These are phyloP conservation scores for Fusarium buxicola DNA, from an alignment of 2,329 filamentous ascomycete genomes.

Conservation along the genomic window DNA sequence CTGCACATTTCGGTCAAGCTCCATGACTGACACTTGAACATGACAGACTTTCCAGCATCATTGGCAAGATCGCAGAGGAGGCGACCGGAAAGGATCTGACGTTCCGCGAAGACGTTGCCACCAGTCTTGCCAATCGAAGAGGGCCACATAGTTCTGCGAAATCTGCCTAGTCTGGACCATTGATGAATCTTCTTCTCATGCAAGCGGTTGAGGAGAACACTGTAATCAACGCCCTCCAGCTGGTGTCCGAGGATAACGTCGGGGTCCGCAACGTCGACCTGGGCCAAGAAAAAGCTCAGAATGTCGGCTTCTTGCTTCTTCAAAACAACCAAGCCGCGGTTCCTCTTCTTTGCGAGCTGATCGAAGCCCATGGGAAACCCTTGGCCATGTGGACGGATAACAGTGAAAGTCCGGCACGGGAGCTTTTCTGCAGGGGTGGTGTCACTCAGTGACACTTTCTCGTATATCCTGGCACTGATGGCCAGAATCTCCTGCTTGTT, in stretches of 20 bases:
- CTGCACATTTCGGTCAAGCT: constrained; percentile 97
- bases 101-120: constrained; percentile 92
- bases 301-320: constrained; percentile 88
- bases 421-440: constrained; percentile 90
- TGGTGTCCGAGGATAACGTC: constrained; percentile 95
- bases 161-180: constrained; percentile 92
- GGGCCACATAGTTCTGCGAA: constrained; percentile 89
- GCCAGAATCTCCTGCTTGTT: constrained; percentile 97
- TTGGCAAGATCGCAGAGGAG: constrained; percentile 95
- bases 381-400: constrained; percentile 83
- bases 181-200: constrained; percentile 91
- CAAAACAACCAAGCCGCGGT: constrained; percentile 80
- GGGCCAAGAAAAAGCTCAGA: constrained; percentile 87
- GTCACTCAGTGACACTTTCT: constrained; percentile 87
- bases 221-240: constrained; percentile 97
- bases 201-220: constrained; percentile 86
- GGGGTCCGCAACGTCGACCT: constrained; percentile 88
- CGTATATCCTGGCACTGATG: constrained; percentile 91
- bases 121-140: constrained; percentile 85
- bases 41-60: constrained; percentile 95
- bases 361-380: constrained; percentile 91
- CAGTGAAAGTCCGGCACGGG: constrained; percentile 89
- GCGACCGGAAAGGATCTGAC: constrained; percentile 88
- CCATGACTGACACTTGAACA: constrained; percentile 98
- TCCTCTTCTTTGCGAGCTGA: constrained; percentile 75